Evolutionary conservation across 176 grass and related monocot species (phyloP).

Genomic region (Eleusine indica): DNA sequence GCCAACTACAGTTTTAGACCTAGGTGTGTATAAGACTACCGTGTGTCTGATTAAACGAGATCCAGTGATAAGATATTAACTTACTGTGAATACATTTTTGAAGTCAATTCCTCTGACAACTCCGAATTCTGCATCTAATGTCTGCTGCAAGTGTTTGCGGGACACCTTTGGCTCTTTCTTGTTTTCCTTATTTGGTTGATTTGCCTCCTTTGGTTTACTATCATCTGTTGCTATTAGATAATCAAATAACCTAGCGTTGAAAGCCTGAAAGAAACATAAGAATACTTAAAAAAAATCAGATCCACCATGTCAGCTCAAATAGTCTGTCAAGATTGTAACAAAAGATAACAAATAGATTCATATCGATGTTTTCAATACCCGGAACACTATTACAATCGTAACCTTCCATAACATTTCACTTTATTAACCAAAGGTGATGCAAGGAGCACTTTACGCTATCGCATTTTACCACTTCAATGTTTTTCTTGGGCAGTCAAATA

Average conservation of each 20-base stretch:
- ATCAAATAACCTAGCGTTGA: slow-evolving; percentile 95
- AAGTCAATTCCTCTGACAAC: slow-evolving; percentile 97
- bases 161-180: slow-evolving; percentile 54
- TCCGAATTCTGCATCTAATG: slow-evolving; percentile 85
- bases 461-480: too few relatives aligned
- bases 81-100: slow-evolving; percentile 95
- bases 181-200: slow-evolving; percentile 58
- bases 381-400: slow-evolving; percentile 16
- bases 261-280: slow-evolving; percentile 63
- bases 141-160: slow-evolving; percentile 62
- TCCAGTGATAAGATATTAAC: slow-evolving; percentile 32
- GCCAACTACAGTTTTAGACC: slow-evolving; percentile 3
- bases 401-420: slow-evolving; percentile 11
- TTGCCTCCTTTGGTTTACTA: slow-evolving; percentile 60
- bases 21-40: neutral
- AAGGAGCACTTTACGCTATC: too few relatives aligned
- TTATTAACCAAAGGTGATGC: too few relatives aligned
- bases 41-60: neutral
- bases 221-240: slow-evolving; percentile 96
- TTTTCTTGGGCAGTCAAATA: too few relatives aligned
- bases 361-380: slow-evolving; percentile 5
- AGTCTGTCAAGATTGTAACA: slow-evolving; percentile 11
- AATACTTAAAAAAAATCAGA: slow-evolving; percentile 8
- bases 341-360: neutral
- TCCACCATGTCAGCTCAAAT: slow-evolving; percentile 22